These are phyloP conservation scores for Antitrichia curtipendula DNA, from an alignment of 225 moss, liverwort and hornwort species.

Conservation along the genomic window DNA sequence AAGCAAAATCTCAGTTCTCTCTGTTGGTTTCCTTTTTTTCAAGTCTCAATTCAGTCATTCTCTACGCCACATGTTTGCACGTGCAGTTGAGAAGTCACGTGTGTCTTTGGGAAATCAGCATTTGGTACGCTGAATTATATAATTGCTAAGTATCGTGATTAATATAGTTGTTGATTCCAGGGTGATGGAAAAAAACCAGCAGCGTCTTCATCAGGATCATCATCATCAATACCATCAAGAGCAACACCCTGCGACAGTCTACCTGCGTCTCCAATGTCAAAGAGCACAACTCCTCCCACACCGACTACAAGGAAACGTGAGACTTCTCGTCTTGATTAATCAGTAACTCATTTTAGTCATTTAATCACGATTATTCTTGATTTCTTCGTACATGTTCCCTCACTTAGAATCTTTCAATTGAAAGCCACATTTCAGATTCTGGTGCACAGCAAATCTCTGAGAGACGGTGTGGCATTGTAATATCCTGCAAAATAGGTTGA, in stretches of 20 bases:
- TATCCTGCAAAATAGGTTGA: neutral
- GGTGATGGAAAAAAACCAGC: neutral
- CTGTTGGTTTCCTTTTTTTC: neutral
- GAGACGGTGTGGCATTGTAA: neutral
- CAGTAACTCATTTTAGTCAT: neutral
- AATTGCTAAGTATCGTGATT: neutral
- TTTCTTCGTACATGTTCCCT: neutral
- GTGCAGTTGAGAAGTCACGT: neutral
- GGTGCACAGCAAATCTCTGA: neutral
- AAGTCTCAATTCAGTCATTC: neutral
- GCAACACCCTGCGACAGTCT: neutral
- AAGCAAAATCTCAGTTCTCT: neutral
- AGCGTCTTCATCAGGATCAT: neutral
- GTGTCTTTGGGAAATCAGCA: neutral
- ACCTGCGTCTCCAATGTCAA: slow-evolving; percentile 8
- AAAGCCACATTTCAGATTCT: neutral
- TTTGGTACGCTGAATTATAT: neutral
- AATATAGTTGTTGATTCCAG: neutral
- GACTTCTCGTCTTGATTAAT: neutral
- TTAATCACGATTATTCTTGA: neutral
- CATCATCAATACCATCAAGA: neutral
- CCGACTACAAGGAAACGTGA: slow-evolving; percentile 26
- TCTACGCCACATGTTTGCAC: neutral
- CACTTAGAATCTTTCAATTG: neutral
- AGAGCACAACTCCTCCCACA: slow-evolving; percentile 17